Conservation (phyloP, 257 asterid species). For the Leptodermis oblonga region DNA sequence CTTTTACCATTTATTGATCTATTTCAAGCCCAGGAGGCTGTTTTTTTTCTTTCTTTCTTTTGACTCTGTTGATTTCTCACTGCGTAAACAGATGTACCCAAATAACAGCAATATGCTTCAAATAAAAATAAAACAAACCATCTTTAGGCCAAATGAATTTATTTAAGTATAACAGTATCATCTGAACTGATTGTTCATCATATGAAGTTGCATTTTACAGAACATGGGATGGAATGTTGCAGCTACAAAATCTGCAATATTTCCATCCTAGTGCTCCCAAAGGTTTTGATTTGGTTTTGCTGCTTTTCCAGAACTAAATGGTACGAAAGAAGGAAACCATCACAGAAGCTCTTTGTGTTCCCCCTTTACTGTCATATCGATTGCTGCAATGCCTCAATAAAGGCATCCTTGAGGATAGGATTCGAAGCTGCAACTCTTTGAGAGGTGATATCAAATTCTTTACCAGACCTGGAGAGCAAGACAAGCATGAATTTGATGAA, state of each 20-base stretch:
- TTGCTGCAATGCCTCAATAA: slow-evolving; percentile 54
- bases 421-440: slow-evolving; percentile 80
- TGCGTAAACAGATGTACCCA: neutral
- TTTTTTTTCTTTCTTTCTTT: neutral
- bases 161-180: neutral
- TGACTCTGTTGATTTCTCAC: neutral
- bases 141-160: neutral
- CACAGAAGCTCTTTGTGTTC: slow-evolving; percentile 8
- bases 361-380: slow-evolving; percentile 38
- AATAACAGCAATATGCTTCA: neutral
- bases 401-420: slow-evolving; percentile 54
- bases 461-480: slow-evolving; percentile 49
- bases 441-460: slow-evolving; percentile 59
- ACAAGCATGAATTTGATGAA: neutral
- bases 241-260: neutral
- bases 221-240: neutral
- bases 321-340: slow-evolving; percentile 2
- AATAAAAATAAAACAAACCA: neutral
- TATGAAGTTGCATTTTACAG: neutral
- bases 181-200: neutral
- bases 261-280: neutral
- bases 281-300: neutral
- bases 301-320: neutral
- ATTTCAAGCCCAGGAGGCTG: neutral
- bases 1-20: neutral